Evolutionary conservation across 1,284 basidiomycete species (phyloP), one percentile per base, ranked within the genome.

Genomic region (Apiotrichum brassicae): DNA sequence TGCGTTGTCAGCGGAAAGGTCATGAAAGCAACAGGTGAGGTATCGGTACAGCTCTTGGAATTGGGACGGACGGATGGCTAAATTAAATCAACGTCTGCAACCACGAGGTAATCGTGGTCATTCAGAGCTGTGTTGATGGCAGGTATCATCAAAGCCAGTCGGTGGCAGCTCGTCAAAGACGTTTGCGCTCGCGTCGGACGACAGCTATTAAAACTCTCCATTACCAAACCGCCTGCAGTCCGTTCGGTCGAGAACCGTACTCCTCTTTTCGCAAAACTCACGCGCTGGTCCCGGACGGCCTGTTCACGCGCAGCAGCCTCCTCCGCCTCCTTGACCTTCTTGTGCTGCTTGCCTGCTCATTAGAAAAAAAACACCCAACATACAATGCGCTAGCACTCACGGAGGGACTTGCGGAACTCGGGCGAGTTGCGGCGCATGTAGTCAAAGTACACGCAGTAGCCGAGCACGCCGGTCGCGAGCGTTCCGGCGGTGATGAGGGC

Each of bases 361-460:
- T 37, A 51, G 41, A 32, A 34, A 37, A n/a, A n/a, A n/a, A n/a
- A n/a, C n/a, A n/a, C n/a, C n/a, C n/a, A n/a, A n/a, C n/a, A n/a
- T n/a, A 12, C 6, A 23, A 4, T 9, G 9, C 3, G 18, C 3
- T 14, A n/a, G 18, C 20, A 81, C 89, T 60, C 73, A 88, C 91
- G 82, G 55, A 98, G 81, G 70, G 81, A 82, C 76, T 84, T 91
- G 72, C 94, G 83, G 81, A 98, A 98, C 13, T 79, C 78, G 34
- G 79, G 74, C 69, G 97, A 90, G 71, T 86, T 91, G 63, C 91
- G 82, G 50, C 94, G 84, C 76, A 82, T 87, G 78, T 95, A 86
- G 80, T 98, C 94, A 69, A 97, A 98, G 76, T 93, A 97, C 51
- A 82, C 78, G 32, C 85, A 87, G 71, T 94, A 95, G 18, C 82